Base-by-base conservation (phyloP, 208 protist species). In the Acanthamoeba culbertsoni region DNA sequence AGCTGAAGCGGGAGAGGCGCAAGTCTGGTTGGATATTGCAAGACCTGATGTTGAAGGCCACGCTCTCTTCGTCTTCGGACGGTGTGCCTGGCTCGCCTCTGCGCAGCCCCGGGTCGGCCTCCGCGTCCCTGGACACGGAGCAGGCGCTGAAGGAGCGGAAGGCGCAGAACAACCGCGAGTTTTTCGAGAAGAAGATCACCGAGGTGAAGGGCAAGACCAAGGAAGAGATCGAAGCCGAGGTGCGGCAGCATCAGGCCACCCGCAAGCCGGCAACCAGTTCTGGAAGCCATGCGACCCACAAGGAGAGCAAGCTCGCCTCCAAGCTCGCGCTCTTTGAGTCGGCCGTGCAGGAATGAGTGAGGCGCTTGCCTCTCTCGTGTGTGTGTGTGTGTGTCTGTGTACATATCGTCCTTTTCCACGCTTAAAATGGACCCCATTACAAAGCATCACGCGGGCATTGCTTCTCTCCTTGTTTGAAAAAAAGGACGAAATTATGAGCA, bases 171-270 rank as follows among this genome's bases (percentile, higher is more conserved):
- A 59, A 59, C 53, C 53, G 53, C 23, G 59, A 65, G 59, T 53
- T 82, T 40, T 82, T 82, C n/a, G 71, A 82, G 71, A 45, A 46
- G 45, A 82, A 82, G 71, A 82, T 82, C 71, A 48, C 71, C 40
- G 71, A 82, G 71, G 45, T 16, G 35, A 82, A 82, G 71, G 33
- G 26, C 33, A 55, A 33, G 71, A 40, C 71, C 40, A 45, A 53
- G 45, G 71, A 46, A 40, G 43, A 82, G 71, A 82, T 82, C n/a
- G 71, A 82, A 40, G 71, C 71, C 40, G 71, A 82, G 45, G 71
- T 82, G 45, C 40, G 71, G 8, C 53, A 31, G 7, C 20, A 20
- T n/a, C 6, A 3, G 68, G 68, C 20, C 68, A 77, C 3, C 33
- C 71, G 35, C 71, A 42, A 82, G 71, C n/a, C n/a, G n/a, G n/a